phyloP scores from a whole-genome alignment of 257 asterid species.

The Cordia subcordata region DNA sequence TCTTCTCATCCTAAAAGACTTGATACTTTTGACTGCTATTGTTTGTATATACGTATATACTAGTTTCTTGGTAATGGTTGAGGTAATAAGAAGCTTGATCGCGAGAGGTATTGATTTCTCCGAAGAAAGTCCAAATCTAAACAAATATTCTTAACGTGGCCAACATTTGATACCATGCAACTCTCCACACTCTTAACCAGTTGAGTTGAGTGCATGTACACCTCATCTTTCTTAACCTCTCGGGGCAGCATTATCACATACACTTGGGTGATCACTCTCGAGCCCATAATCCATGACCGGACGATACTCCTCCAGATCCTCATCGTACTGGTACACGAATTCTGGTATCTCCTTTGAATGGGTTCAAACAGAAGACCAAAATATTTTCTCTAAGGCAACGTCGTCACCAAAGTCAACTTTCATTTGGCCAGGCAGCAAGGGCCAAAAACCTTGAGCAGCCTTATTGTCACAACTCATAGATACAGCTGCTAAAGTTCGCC shows the following conservation, averaged over 20 bases:
- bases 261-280: conserved; percentile 78
- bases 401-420: conserved; percentile 90
- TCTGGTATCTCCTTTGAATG: conserved; percentile 98
- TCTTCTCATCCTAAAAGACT: too few relatives aligned
- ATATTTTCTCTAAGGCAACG: conserved; percentile 64
- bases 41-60: too few relatives aligned
- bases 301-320: conserved; percentile 44
- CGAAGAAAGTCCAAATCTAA: too few relatives aligned
- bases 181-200: too few relatives aligned
- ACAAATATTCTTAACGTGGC: too few relatives aligned
- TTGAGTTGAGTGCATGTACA: too few relatives aligned
- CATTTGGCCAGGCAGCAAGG: conserved; percentile 74
- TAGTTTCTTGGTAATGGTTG: too few relatives aligned
- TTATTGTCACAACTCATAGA: conserved; percentile 99
- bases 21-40: too few relatives aligned
- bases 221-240: too few relatives aligned
- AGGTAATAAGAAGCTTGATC: too few relatives aligned
- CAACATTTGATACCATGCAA: too few relatives aligned
- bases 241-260: conserved; percentile 9
- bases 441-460: conserved; percentile 91
- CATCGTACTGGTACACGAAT: conserved; percentile 67
- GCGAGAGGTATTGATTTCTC: too few relatives aligned
- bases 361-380: conserved; percentile 95
- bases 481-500: conserved; percentile 86
- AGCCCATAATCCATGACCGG: conserved; percentile 54